Base-by-base conservation (phyloP, 2,329 filamentous ascomycete species). In the Colletotrichum tamarilloi region DNA sequence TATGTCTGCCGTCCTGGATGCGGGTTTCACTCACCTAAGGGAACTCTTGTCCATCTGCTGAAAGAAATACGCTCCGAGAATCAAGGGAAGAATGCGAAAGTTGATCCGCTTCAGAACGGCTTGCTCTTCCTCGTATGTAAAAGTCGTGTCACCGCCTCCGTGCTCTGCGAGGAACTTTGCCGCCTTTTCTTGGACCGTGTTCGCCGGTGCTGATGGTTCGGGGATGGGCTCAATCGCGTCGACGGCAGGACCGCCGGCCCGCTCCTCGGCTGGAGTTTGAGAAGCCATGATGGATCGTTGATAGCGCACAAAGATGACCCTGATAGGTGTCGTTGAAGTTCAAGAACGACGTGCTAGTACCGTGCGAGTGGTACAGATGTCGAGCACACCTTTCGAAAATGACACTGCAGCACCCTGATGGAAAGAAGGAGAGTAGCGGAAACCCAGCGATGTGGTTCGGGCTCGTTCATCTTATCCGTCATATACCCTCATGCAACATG, bases 11-110 rank as follows among this genome's bases (percentile, higher is more conserved):
- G 12, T 38, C 12, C 4, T 19, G 1, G 5, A n/a, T 22, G 38
- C 42, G 14, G 2, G 26, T 0, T 22, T 22, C 14, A 86, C 85
- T 67, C 86, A 87, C 26, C 56, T 74, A 2, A 86, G 77, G 1
- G 83, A 81, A 46, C 82, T 83, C 77, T 89, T 89, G 79, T 89
- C 87, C 11, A 89, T 84, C 74, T 89, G 86, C 75, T 90, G 88
- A 75, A 90, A 87, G 79, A 90, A 90, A 79, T 91, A 91, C 6
- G 88, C 87, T 1, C 85, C 84, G 1, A 90, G 82, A 7, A 90
- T 78, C 5, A 90, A 80, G 6, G 87, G 85, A 1, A 90, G 81
- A 8, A 90, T 81, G 0, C 85, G 85, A 11, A 79, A 75, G 75
- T 90, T 87, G 59, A 90, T 88, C n/a, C 81, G 81, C 26, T 79